Conservation (phyloP, 176 grass and related monocot species). For the Aegilops sharonensis region DNA sequence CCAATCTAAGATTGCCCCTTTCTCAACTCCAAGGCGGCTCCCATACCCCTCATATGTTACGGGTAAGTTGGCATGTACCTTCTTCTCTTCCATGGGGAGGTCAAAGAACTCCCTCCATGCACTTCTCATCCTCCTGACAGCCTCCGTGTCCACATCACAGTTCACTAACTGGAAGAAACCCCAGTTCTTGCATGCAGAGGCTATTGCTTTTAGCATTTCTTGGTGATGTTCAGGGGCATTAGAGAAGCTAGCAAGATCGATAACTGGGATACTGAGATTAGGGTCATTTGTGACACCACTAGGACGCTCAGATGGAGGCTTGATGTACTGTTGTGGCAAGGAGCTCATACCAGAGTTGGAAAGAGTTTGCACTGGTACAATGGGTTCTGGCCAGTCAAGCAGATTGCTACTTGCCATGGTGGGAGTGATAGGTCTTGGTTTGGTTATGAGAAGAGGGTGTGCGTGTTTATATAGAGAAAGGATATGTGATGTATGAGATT, state of each 20-base stretch:
- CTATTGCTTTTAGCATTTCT: slow-evolving; percentile 26
- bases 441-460: neutral
- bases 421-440: neutral
- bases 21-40: slow-evolving; percentile 76
- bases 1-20: slow-evolving; percentile 64
- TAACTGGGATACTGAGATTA: slow-evolving; percentile 43
- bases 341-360: slow-evolving; percentile 28
- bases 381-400: slow-evolving; percentile 61
- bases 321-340: slow-evolving; percentile 55
- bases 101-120: slow-evolving; percentile 74
- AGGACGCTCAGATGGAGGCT: slow-evolving; percentile 39
- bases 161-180: slow-evolving; percentile 86
- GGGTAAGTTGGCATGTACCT: slow-evolving; percentile 51
- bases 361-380: slow-evolving; percentile 60
- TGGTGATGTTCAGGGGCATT: neutral
- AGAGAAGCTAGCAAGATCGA: slow-evolving; percentile 39
- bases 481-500: neutral
- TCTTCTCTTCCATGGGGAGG: slow-evolving; percentile 52
- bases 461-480: slow-evolving; percentile 34
- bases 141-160: slow-evolving; percentile 41
- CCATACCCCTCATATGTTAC: slow-evolving; percentile 72
- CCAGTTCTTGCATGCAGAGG: slow-evolving; percentile 59
- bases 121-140: slow-evolving; percentile 33
- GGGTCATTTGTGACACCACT: neutral
- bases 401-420: slow-evolving; percentile 6